Base-by-base conservation (phyloP, 345 rosid species). In the Fremontodendron californicum region DNA sequence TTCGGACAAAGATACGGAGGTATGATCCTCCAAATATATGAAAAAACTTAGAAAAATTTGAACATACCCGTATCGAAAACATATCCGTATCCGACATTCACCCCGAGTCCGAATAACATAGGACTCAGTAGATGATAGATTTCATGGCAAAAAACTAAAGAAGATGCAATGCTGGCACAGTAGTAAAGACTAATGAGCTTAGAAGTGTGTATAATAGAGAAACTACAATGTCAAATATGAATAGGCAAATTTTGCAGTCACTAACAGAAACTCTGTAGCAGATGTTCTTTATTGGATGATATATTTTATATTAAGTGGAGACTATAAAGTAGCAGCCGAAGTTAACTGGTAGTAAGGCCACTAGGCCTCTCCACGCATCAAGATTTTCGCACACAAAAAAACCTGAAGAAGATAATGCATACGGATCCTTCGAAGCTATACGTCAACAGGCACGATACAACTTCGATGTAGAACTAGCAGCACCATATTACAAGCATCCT, bases 401-500 rank as follows among this genome's bases (percentile, higher is more conserved):
- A 1, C 19, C 65, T 29, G 18, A 60, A 11, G 35, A 43, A 19
- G 12, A 15, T 23, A 58, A 72, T 16, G 55, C 43, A 58, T 6
- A 71, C 12, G 57, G 55, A 31, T 58, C 75, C 71, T 19, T 62
- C 64, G 9, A 25, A 70, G 46, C 65, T 13, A 66, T 73, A 27
- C 42, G 37, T 71, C 31, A 12, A 25, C 67, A 29, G 43, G 75
- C 55, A 43, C 15, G 12, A 66, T 33, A 27, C 40, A 65, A 65
- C 77, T 65, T n/a, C 25, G 11, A 18, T 63, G 72, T 18, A 75
- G 63, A 75, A 51, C 77, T 15, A 4, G 70, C 54, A 69, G 7
- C 55, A 42, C 61, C 18, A 1, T 12, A 31, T 25, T 4, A 21
- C 19, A 67, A 67, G 35, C 29, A 55, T 85, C 86, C 88, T 85